These are phyloP conservation scores for Oryza meridionalis DNA, from an alignment of 176 grass and related monocot species.

Conservation along the genomic window DNA sequence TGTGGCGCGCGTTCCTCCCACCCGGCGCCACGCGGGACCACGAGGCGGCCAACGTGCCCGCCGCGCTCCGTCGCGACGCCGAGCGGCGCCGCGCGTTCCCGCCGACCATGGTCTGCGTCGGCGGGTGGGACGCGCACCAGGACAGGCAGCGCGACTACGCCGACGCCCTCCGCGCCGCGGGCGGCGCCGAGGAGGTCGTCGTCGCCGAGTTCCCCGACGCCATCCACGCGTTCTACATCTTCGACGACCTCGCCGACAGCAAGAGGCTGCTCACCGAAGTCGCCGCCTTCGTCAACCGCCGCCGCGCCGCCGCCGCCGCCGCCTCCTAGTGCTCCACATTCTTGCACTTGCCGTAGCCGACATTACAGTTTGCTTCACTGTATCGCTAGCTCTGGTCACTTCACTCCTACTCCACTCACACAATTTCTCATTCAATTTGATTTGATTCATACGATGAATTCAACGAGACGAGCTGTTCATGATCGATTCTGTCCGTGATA, in stretches of 20 bases:
- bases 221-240: conserved; percentile 54
- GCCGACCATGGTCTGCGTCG: conserved; percentile 52
- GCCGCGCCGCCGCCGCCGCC: not conserved
- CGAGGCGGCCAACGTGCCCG: conserved; percentile 52
- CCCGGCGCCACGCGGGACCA: conserved; percentile 54
- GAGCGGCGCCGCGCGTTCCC: conserved; percentile 41
- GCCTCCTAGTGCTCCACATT: not conserved
- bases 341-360: too few species aligned
- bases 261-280: conserved; percentile 31
- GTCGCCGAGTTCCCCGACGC: conserved; percentile 53
- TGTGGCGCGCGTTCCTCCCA: conserved; percentile 61
- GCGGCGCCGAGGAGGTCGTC: conserved; percentile 26
- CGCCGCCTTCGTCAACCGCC: conserved; percentile 51
- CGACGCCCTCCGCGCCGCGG: conserved; percentile 26
- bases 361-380: not conserved
- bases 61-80: conserved; percentile 10
- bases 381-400: not conserved
- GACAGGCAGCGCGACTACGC: conserved; percentile 54
- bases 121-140: conserved; percentile 59
- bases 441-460: not conserved
- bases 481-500: not conserved
- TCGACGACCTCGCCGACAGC: conserved; percentile 37
- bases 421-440: not conserved
- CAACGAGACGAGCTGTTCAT: not conserved
- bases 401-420: not conserved